Evolutionary conservation across 495 filamentous ascomycete species (phyloP), one percentile per base, ranked within the genome.

Genomic region (Acidiella bohemica): DNA sequence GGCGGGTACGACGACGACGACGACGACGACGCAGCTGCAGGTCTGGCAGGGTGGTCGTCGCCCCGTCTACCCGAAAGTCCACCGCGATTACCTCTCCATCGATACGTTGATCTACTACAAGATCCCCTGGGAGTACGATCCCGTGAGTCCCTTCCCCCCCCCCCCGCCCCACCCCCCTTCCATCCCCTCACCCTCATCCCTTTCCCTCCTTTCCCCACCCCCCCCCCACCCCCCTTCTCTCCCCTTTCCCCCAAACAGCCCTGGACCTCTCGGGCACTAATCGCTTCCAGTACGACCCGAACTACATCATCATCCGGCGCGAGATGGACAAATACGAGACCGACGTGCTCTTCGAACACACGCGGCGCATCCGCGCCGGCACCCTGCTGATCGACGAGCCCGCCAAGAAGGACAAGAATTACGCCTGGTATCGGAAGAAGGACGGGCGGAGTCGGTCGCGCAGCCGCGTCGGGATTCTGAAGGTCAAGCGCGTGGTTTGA

Each of bases 321-420:
- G 60, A 63, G 32, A 57, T 63, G 57, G 55, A 59, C 41, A 38
- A 39, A 1, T 54, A 51, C 30, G 59, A 61, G 26, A 63, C 60
- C 1, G 60, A 63, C 5, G 54, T 61, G 13, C 49, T 63, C 13
- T 63, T 63, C 47, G 60, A 63, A 39, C 60, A 63, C 34, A 63
- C 60, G 17, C 51, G 54, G 17, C 55, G 59, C 24, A 49, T 61
- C 1, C 57, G 60, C 19, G 14, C 32, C 18, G 41, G 51, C 37
- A 23, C 36, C 27, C 47, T 63, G 39, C 46, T 61, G 20, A 52
- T 61, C 25, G 59, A 63, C 42, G 42, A 52, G 39, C 50, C 51
- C 19, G n/a, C n/a, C n/a, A 36, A 47, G 21, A 42, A 52, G 11
- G 46, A 57, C 35, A 39, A 42, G n/a, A 46, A 60, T 12, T 63